Evolutionary conservation across 345 rosid species (phyloP).

Genomic region (Citrus glauca): DNA sequence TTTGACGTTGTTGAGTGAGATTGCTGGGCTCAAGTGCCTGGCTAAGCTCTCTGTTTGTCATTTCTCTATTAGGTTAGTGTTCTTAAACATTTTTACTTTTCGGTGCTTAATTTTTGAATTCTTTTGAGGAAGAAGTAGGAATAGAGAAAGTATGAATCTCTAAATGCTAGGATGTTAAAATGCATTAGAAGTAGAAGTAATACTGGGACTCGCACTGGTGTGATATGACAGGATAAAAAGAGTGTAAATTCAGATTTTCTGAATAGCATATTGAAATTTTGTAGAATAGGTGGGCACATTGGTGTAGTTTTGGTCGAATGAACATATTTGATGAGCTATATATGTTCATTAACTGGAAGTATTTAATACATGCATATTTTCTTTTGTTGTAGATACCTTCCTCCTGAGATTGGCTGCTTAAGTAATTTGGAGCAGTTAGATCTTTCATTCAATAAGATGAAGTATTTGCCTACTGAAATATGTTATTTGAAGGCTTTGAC

Average conservation of each 20-base stretch:
- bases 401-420: constrained; percentile 93
- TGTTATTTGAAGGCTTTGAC: constrained; percentile 59
- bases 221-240: not conserved
- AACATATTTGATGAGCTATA: not conserved
- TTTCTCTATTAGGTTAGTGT: constrained; percentile 75
- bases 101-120: not conserved
- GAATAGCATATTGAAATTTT: not conserved
- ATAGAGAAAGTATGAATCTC: not conserved
- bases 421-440: constrained; percentile 73
- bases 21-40: constrained; percentile 72
- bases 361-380: constrained; percentile 9
- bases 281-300: not conserved
- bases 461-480: constrained; percentile 74
- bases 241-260: no score
- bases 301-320: not conserved
- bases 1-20: constrained; percentile 70
- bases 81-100: not conserved
- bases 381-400: constrained; percentile 66
- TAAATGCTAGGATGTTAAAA: not conserved
- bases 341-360: constrained; percentile 5
- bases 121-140: not conserved
- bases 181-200: no score
- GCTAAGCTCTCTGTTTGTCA: constrained; percentile 87
- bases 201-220: not conserved
- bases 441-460: constrained; percentile 91